Conservation (phyloP, 257 asterid genomes). For the Eustoma russellianum region DNA sequence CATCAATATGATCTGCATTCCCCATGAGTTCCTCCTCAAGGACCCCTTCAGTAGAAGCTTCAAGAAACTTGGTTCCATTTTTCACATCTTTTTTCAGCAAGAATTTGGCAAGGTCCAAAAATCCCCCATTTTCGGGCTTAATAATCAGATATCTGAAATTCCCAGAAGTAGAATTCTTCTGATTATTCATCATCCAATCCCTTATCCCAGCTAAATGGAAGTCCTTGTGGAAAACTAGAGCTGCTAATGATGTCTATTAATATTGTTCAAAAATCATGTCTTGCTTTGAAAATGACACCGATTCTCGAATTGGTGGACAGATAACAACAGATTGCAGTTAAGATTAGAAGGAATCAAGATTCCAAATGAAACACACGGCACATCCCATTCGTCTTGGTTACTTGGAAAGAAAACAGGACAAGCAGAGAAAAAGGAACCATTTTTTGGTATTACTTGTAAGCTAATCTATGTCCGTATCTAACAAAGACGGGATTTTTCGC, state of each 20-base stretch:
- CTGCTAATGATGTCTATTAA: too few relatives aligned
- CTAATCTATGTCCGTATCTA: too few relatives aligned
- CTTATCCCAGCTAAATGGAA: background rate
- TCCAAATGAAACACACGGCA: too few relatives aligned
- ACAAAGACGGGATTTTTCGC: too few relatives aligned
- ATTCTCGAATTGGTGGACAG: too few relatives aligned
- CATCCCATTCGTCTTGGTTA: too few relatives aligned
- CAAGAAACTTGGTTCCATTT: constrained; percentile 51
- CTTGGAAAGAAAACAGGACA: too few relatives aligned
- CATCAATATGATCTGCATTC: constrained; percentile 4
- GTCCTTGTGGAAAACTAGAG: too few relatives aligned
- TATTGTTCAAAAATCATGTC: too few relatives aligned
- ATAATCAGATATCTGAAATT: constrained; percentile 46
- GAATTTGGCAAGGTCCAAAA: constrained; percentile 52
- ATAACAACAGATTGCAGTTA: background rate
- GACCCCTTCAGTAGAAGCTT: constrained; percentile 20
- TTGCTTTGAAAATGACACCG: too few relatives aligned
- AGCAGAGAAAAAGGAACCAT: background rate
- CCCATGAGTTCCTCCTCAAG: constrained; percentile 10
- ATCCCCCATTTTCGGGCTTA: constrained; percentile 53
- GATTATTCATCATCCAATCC: background rate
- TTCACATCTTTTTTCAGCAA: constrained; percentile 25
- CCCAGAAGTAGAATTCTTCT: background rate
- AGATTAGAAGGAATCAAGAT: background rate
- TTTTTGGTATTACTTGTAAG: too few relatives aligned